Conservation (phyloP, 1,284 basidiomycete genomes). For the Irpex lacteus region DNA sequence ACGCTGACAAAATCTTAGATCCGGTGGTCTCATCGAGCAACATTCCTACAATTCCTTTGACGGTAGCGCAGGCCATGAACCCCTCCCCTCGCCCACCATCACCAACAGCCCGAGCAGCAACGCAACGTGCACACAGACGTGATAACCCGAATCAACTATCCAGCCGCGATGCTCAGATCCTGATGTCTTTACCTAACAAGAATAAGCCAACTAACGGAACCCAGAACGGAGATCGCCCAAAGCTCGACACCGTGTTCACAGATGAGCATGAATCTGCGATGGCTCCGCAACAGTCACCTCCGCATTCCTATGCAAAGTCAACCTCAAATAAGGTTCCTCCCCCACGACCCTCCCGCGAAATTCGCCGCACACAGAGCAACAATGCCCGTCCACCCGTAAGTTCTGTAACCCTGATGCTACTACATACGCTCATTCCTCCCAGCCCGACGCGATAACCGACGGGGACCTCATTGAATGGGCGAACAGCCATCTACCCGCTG, state of each 20-base stretch:
- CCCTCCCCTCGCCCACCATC: slow-evolving; percentile 94
- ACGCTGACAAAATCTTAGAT: slow-evolving; percentile 42
- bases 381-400: slow-evolving; percentile 20
- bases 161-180: slow-evolving; percentile 77
- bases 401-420: slow-evolving; percentile 7
- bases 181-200: slow-evolving; percentile 63
- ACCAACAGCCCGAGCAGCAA: slow-evolving; percentile 83
- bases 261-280: slow-evolving; percentile 32
- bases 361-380: slow-evolving; percentile 35
- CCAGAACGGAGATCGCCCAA: slow-evolving; percentile 38
- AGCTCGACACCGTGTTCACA: slow-evolving; percentile 56
- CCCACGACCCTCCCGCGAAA: slow-evolving; percentile 61
- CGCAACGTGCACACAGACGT: slow-evolving; percentile 83
- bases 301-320: slow-evolving; percentile 13
- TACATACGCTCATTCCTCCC: slow-evolving; percentile 10
- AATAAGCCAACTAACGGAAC: slow-evolving; percentile 35
- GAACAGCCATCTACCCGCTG: slow-evolving; percentile 74
- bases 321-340: slow-evolving; percentile 35
- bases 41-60: slow-evolving; percentile 93
- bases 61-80: slow-evolving; percentile 95
- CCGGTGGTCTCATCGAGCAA: slow-evolving; percentile 97
- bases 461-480: slow-evolving; percentile 78
- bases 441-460: slow-evolving; percentile 37
- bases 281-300: slow-evolving; percentile 18
- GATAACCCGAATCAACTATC: slow-evolving; percentile 92